A percentile compares a stretch with the other conserved stretches of the same genome.
These are phyloP conservation scores for Fusarium torulosum DNA, from an alignment of 2,329 filamentous ascomycete genomes.

Conservation along the genomic window DNA sequence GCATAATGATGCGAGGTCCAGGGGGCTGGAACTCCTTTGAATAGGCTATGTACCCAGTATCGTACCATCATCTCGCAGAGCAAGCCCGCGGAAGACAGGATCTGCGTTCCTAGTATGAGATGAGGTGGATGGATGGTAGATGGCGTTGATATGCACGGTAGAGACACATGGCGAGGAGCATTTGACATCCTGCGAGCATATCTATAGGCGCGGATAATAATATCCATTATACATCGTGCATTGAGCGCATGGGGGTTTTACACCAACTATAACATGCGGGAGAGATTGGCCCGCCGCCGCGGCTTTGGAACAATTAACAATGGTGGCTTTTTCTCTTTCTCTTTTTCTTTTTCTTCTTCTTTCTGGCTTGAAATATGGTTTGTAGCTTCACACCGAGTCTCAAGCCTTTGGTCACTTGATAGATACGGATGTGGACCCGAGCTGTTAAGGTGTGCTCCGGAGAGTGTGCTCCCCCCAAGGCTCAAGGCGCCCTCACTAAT, in stretches of 20 bases:
- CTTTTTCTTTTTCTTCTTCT: too few species aligned
- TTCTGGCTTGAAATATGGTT: too few species aligned
- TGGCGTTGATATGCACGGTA: neutral
- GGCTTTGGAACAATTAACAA: neutral
- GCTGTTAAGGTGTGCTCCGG: neutral
- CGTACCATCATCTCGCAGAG: neutral
- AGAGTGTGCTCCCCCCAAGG: neutral
- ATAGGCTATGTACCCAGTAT: slow-evolving; percentile 9
- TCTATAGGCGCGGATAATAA: neutral
- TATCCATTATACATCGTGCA: neutral
- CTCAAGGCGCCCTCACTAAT: neutral
- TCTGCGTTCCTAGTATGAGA: neutral
- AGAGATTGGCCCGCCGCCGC: neutral
- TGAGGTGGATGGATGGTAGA: too few species aligned
- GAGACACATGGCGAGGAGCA: neutral
- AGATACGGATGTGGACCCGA: neutral
- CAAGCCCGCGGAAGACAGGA: slow-evolving; percentile 4
- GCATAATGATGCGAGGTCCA: neutral
- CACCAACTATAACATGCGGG: slow-evolving; percentile 2
- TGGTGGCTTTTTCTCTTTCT: too few species aligned
- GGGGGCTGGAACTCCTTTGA: neutral
- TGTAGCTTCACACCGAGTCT: too few species aligned
- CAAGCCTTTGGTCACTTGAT: neutral
- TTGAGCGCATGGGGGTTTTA: neutral
- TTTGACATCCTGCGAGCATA: neutral